phyloP scores from a whole-genome alignment of 2,329 filamentous ascomycete species.

The Ophiocordyceps polyrhachis-furcata region DNA sequence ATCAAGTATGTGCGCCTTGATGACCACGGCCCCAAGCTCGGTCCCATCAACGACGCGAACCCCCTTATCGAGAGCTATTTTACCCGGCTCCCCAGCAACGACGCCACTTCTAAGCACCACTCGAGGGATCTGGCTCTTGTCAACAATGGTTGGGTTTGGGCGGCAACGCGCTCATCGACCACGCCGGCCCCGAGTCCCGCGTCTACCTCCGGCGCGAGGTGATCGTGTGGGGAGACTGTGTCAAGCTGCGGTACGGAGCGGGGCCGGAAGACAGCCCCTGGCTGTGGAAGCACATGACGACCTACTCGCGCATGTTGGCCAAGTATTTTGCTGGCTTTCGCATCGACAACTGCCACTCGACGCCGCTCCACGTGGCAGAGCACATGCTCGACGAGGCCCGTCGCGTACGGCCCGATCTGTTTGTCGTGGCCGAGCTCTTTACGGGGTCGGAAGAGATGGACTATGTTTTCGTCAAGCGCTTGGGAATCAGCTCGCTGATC shows the following conservation, averaged over 20 bases:
- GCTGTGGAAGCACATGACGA: constrained; percentile 90
- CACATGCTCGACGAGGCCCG: constrained; percentile 91
- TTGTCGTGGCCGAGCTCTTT: constrained; percentile 88
- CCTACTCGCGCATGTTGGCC: constrained; percentile 79
- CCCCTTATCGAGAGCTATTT: constrained; percentile 92
- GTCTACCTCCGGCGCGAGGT: constrained; percentile 94
- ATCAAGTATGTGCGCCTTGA: constrained; percentile 93
- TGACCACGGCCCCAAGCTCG: constrained; percentile 71
- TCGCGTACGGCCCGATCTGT: constrained; percentile 67
- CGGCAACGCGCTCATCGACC: constrained; percentile 82
- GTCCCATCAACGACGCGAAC: constrained; percentile 55
- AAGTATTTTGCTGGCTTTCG: constrained; percentile 91
- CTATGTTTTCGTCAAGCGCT: constrained; percentile 82
- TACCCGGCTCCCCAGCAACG: constrained; percentile 66
- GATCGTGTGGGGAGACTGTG: constrained; percentile 96
- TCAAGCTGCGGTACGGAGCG: constrained; percentile 81
- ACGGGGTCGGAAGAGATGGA: constrained; percentile 92
- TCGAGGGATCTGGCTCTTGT: constrained; percentile 62
- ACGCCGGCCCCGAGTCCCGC: constrained; percentile 72
- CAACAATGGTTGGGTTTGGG: constrained; percentile 99
- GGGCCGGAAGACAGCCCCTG: constrained; percentile 73
- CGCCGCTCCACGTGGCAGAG: constrained; percentile 83
- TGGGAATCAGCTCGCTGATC: constrained; percentile 82
- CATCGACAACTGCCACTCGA: constrained; percentile 97
- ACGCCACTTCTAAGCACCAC: constrained; percentile 57